Conservation (phyloP, 2,329 filamentous ascomycete species). For the Cladobotryum protrusum region DNA sequence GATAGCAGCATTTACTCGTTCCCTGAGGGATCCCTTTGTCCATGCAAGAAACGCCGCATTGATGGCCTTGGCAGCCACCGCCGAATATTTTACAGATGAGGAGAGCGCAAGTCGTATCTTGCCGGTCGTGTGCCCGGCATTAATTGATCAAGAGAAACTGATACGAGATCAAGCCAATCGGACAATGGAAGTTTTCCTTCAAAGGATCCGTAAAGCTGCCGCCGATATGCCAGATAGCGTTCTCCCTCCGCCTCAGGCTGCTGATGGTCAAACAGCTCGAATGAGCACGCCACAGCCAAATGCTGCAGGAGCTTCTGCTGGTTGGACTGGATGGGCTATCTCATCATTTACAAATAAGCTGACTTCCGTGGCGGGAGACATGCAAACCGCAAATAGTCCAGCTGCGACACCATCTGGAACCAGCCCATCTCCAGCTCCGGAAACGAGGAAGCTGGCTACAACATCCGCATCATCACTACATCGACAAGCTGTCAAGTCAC, state of each 20-base stretch:
- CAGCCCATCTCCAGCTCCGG: slow-evolving; percentile 33
- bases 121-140: slow-evolving; percentile 72
- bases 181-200: slow-evolving; percentile 78
- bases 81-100: slow-evolving; percentile 81
- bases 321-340: slow-evolving; percentile 95
- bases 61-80: slow-evolving; percentile 77
- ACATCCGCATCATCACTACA: slow-evolving; percentile 55
- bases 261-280: slow-evolving; percentile 53
- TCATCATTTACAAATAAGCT: slow-evolving; percentile 97
- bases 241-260: slow-evolving; percentile 58
- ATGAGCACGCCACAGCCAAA: slow-evolving; percentile 74
- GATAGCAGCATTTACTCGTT: slow-evolving; percentile 83
- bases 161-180: slow-evolving; percentile 89
- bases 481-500: slow-evolving; percentile 52
- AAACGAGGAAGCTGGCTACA: slow-evolving; percentile 32
- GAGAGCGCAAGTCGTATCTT: slow-evolving; percentile 81
- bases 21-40: slow-evolving; percentile 87
- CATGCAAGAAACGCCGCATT: slow-evolving; percentile 88
- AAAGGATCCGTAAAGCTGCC: slow-evolving; percentile 73
- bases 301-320: slow-evolving; percentile 27
- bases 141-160: slow-evolving; percentile 94
- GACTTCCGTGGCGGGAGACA: slow-evolving; percentile 77
- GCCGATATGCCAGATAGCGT: slow-evolving; percentile 73
- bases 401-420: slow-evolving; percentile 30
- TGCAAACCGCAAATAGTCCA: slow-evolving; percentile 53